Conservation (phyloP, 2,329 filamentous ascomycete species). For the Phaeosphaeria sp. region DNA sequence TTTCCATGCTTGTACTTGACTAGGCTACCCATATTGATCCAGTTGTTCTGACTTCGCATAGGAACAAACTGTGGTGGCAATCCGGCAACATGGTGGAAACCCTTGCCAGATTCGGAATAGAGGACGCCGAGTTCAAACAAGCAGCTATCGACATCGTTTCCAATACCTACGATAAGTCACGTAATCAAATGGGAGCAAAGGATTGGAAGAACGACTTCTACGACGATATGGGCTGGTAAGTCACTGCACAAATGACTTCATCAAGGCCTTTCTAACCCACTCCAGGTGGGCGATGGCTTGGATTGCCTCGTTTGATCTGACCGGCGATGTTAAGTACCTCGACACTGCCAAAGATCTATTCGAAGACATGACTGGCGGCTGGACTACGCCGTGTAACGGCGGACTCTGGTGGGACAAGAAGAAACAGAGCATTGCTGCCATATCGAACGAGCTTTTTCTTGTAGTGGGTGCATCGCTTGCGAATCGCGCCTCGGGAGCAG, state of each 20-base stretch:
- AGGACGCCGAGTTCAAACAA: constrained; percentile 35
- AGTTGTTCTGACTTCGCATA: constrained; percentile 8
- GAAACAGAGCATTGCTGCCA: constrained; percentile 60
- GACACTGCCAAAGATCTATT: constrained; percentile 61
- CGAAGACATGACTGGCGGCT: constrained; percentile 62
- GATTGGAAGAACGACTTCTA: constrained; percentile 61
- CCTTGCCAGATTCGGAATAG: constrained; percentile 39
- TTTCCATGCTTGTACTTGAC: not conserved
- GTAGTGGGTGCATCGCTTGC: constrained; percentile 61
- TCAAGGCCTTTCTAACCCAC: no score
- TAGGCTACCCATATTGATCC: not conserved
- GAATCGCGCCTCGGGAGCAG: constrained; percentile 52
- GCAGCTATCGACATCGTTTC: constrained; percentile 38
- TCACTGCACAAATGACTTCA: not conserved
- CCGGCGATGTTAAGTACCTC: constrained; percentile 60
- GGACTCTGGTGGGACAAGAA: constrained; percentile 66
- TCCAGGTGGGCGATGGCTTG: constrained; percentile 67
- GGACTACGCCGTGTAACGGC: constrained; percentile 55
- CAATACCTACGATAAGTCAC: constrained; percentile 43
- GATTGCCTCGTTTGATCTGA: constrained; percentile 64
- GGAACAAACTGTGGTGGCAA: constrained; percentile 45
- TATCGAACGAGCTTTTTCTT: constrained; percentile 66
- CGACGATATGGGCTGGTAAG: constrained; percentile 60
- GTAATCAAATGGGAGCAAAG: constrained; percentile 29
- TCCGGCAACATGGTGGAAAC: constrained; percentile 46